These are phyloP conservation scores for Bisporella sp. DNA, from an alignment of 2,329 filamentous ascomycete genomes.

Conservation along the genomic window DNA sequence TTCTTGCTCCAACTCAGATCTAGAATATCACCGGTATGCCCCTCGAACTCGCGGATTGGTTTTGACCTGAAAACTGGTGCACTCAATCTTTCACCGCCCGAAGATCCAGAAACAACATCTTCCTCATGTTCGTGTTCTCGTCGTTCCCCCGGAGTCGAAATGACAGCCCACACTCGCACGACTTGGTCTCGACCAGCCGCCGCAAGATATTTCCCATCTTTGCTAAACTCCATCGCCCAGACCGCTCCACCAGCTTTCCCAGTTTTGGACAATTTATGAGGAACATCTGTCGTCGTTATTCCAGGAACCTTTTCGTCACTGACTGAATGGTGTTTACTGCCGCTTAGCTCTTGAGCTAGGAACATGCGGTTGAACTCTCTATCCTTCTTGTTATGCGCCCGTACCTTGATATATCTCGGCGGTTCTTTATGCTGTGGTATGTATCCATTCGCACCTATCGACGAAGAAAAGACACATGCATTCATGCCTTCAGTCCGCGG, in stretches of 20 bases:
- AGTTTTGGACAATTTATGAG: slow-evolving; percentile 15
- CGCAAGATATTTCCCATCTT: slow-evolving; percentile 83
- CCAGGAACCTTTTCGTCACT: slow-evolving; percentile 24
- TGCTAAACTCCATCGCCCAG: slow-evolving; percentile 90
- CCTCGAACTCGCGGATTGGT: slow-evolving; percentile 71
- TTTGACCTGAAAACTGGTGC: slow-evolving; percentile 84
- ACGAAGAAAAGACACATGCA: slow-evolving; percentile 73
- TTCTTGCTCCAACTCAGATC: slow-evolving; percentile 99
- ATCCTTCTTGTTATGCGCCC: slow-evolving; percentile 70
- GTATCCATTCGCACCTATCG: slow-evolving; percentile 63
- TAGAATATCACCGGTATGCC: slow-evolving; percentile 79
- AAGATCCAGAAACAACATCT: slow-evolving; percentile 35
- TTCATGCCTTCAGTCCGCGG: slow-evolving; percentile 72
- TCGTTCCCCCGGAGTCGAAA: slow-evolving; percentile 76
- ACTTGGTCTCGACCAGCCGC: slow-evolving; percentile 86
- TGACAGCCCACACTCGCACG: slow-evolving; percentile 82
- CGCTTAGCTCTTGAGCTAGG: slow-evolving; percentile 79
- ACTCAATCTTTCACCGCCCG: slow-evolving; percentile 60
- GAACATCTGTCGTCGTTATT: slow-evolving; percentile 15
- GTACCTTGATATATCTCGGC: slow-evolving; percentile 83
- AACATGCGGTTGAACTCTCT: slow-evolving; percentile 84
- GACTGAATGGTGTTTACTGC: slow-evolving; percentile 36
- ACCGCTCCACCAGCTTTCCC: slow-evolving; percentile 55
- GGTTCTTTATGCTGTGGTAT: slow-evolving; percentile 84
- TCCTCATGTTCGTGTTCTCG: slow-evolving; percentile 66